Conservation (phyloP, 345 rosid genomes). For the Syzygium grande region DNA sequence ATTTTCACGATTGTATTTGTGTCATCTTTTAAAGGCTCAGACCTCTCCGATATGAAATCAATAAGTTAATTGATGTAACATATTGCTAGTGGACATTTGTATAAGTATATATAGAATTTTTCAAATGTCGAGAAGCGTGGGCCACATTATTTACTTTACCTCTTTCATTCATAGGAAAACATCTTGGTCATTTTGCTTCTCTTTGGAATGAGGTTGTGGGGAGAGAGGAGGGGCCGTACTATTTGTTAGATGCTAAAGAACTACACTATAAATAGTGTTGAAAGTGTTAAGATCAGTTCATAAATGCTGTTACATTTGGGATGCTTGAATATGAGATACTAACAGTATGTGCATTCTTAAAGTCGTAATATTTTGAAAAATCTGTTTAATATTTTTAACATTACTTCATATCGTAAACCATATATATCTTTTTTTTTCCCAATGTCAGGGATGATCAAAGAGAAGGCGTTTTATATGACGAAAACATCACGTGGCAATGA, state of each 20-base stretch:
- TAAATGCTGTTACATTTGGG: not conserved
- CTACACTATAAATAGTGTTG: not conserved
- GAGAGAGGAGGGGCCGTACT: not conserved
- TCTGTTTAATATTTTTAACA: not conserved
- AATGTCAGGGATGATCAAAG: not conserved
- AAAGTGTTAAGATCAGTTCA: not conserved
- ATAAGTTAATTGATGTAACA: not conserved
- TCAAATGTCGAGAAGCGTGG: not conserved
- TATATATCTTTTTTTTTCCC: not conserved
- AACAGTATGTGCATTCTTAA: not conserved
- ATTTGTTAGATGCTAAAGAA: not conserved
- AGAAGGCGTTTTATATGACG: fast-evolving
- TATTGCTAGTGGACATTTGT: not conserved
- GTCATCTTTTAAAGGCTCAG: not conserved
- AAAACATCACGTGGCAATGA: not conserved
- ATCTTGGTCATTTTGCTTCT: not conserved
- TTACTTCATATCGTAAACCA: not conserved
- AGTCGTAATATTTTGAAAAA: not conserved
- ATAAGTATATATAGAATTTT: not conserved
- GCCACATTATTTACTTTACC: not conserved
- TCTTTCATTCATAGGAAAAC: not conserved
- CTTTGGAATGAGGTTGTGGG: not conserved
- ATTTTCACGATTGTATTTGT: not conserved
- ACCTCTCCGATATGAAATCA: not conserved
- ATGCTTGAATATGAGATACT: not conserved